Evolutionary conservation across 768 basidiomycete species (phyloP).

Genomic region (Pholiota molesta): DNA sequence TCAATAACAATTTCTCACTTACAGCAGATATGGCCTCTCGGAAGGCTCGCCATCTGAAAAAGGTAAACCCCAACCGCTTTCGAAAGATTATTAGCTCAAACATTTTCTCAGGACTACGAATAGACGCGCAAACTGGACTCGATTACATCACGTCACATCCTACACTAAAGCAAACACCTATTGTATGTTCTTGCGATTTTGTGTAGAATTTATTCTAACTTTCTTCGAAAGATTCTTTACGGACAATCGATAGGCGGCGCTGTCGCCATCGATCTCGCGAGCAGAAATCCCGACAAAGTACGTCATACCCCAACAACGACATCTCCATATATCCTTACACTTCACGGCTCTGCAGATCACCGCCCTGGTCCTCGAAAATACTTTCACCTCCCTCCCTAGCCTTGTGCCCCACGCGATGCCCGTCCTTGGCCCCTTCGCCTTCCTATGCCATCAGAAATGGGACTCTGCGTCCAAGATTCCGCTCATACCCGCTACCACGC

Average conservation of each 20-base stretch:
- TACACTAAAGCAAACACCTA: slow-evolving; percentile 60
- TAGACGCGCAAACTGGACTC: slow-evolving; percentile 84
- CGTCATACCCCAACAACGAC: slow-evolving; percentile 35
- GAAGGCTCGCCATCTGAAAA: slow-evolving; percentile 87
- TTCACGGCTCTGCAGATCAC: slow-evolving; percentile 48
- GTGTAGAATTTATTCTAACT: background rate
- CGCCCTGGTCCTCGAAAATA: slow-evolving; percentile 91
- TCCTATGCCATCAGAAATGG: slow-evolving; percentile 89
- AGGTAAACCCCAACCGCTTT: slow-evolving; percentile 42
- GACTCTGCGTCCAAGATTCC: slow-evolving; percentile 71
- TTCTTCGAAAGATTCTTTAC: slow-evolving; percentile 60
- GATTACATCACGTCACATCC: slow-evolving; percentile 73
- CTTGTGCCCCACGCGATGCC: slow-evolving; percentile 86
- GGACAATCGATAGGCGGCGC: slow-evolving; percentile 93
- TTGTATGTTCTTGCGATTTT: slow-evolving; percentile 47
- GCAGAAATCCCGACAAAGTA: slow-evolving; percentile 64
- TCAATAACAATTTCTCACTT: background rate
- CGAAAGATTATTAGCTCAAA: background rate
- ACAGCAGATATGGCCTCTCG: slow-evolving; percentile 78
- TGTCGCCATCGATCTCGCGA: slow-evolving; percentile 86
- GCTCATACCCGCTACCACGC: slow-evolving; percentile 62
- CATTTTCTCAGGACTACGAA: slow-evolving; percentile 58
- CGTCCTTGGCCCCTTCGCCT: slow-evolving; percentile 68
- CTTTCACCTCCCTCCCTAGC: slow-evolving; percentile 82
- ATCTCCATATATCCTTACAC: background rate